Conservation (phyloP, 345 rosid genomes). For the Mallotus nudiflorus region DNA sequence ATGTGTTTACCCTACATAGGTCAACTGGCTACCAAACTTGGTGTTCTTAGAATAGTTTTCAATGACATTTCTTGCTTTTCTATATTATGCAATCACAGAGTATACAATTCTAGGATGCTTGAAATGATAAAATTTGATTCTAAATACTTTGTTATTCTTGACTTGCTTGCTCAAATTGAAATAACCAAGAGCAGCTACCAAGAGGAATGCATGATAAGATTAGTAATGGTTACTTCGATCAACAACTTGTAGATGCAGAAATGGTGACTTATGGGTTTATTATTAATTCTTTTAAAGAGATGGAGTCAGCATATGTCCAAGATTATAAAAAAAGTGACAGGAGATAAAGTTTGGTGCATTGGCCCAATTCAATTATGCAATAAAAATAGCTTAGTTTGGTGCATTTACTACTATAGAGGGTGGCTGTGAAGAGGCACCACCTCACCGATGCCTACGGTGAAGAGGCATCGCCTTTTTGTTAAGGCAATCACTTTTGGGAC, state of each 20-base stretch:
- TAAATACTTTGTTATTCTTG: background rate
- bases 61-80: slow-evolving; percentile 22
- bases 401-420: too few relatives aligned
- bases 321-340: background rate
- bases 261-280: background rate
- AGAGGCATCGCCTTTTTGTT: too few relatives aligned
- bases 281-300: slow-evolving; percentile 15
- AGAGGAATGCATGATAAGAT: background rate
- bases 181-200: background rate
- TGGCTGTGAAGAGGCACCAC: too few relatives aligned
- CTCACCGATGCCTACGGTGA: too few relatives aligned
- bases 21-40: slow-evolving; percentile 14
- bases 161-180: slow-evolving; percentile 9
- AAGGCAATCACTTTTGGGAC: too few relatives aligned
- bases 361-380: slow-evolving; percentile 11
- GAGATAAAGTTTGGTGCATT: slow-evolving; percentile 11
- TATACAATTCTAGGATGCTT: background rate
- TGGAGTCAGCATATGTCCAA: slow-evolving; percentile 5
- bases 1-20: slow-evolving; percentile 25
- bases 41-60: slow-evolving; percentile 30
- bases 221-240: slow-evolving; percentile 1
- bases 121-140: background rate
- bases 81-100: background rate
- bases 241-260: background rate
- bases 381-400: slow-evolving; percentile 3